Percentiles rank a stretch among this genome's conserved stretches.
Evolutionary conservation across 2,329 filamentous ascomycete genomes (phyloP).

Genomic region (Penicillium sp.): DNA sequence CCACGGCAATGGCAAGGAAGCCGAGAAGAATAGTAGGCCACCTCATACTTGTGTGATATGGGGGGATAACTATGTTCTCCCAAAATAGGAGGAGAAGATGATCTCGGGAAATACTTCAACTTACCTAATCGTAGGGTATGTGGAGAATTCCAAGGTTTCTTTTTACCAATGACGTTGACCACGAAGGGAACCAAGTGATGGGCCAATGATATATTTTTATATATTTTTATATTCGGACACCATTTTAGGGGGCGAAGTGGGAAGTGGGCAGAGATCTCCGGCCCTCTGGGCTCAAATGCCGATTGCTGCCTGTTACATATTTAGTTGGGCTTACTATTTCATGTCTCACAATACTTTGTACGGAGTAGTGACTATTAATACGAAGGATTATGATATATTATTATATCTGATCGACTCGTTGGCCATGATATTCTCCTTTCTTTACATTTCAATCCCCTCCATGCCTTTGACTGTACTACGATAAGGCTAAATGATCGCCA

Average conservation of each 20-base stretch:
- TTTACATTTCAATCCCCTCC: neutral
- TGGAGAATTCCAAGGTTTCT: too few relatives aligned
- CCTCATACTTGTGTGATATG: constrained; percentile 16
- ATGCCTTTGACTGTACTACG: neutral
- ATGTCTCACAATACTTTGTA: too few relatives aligned
- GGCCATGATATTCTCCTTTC: neutral
- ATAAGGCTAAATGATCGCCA: constrained; percentile 16
- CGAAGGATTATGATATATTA: too few relatives aligned
- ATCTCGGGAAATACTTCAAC: neutral
- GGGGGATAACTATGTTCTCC: neutral
- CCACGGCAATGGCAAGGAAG: constrained; percentile 17
- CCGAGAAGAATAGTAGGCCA: constrained; percentile 16
- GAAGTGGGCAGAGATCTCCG: neutral
- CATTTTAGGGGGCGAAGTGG: neutral
- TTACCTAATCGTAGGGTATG: constrained; percentile 4
- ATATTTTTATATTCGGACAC: neutral
- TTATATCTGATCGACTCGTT: neutral
- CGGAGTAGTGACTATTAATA: too few relatives aligned
- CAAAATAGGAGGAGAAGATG: neutral
- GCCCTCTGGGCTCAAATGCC: neutral
- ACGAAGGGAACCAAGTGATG: constrained; percentile 1
- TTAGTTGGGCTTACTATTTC: neutral
- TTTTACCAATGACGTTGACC: constrained; percentile 10
- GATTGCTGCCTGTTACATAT: constrained; percentile 2
- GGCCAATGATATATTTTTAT: constrained; percentile 11